A percentile compares a stretch with the other conserved stretches of the same genome.
Evolutionary conservation across 371 early-diverging fungal genomes (phyloP).

Genomic region (Mucor racemosus): DNA sequence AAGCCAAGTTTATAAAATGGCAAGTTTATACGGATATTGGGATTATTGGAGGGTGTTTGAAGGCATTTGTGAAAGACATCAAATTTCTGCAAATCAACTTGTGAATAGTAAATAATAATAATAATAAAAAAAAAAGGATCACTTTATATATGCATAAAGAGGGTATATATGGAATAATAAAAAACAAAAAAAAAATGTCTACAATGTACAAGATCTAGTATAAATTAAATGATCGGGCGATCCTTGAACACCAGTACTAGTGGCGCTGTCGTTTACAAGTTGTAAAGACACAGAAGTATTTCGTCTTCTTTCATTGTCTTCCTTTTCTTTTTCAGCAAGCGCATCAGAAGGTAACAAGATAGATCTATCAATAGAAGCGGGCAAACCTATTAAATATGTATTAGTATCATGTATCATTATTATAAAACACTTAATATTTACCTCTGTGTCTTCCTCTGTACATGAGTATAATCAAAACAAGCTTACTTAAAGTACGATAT

Average conservation of each 20-base stretch:
- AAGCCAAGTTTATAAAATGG: constrained; percentile 34
- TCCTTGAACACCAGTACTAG: constrained; percentile 11
- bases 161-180: not conserved
- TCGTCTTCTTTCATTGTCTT: constrained; percentile 33
- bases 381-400: constrained; percentile 33
- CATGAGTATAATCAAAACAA: constrained; percentile 47
- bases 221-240: constrained; percentile 23
- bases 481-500: constrained; percentile 41
- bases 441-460: constrained; percentile 51
- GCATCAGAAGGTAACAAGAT: constrained; percentile 48
- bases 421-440: constrained; percentile 10
- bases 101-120: constrained; percentile 13
- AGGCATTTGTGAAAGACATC: constrained; percentile 43
- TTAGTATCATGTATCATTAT: not conserved
- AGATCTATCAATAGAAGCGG: constrained; percentile 53
- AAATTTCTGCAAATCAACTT: constrained; percentile 35
- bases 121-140: not conserved
- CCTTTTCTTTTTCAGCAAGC: constrained; percentile 35
- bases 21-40: constrained; percentile 48
- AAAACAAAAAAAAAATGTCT: not conserved
- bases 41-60: constrained; percentile 47
- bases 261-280: not conserved
- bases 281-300: constrained; percentile 22
- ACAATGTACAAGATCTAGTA: constrained; percentile 27
- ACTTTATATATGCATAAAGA: not conserved